Conservation (phyloP, 75 land plant genomes). For the Ceratopteris richardii region DNA sequence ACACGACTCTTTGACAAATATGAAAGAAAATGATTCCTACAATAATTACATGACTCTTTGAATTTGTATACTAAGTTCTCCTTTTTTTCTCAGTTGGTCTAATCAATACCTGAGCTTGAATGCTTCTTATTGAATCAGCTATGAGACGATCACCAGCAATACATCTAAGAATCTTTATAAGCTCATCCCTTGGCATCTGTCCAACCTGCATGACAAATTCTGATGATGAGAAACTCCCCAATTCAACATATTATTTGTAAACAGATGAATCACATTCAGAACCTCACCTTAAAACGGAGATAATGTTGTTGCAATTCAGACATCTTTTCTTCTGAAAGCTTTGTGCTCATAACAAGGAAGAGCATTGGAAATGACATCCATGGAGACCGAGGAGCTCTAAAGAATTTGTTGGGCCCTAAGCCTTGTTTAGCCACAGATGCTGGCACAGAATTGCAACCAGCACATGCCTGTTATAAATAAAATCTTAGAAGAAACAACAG, state of each 20-base stretch:
- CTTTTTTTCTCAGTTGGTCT: too few species aligned
- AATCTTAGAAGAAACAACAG: too few species aligned
- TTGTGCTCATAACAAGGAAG: conserved; percentile 23
- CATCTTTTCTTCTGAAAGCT: conserved; percentile 21
- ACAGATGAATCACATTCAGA: not conserved
- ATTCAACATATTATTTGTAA: not conserved
- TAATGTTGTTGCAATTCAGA: conserved; percentile 17
- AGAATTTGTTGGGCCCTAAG: not conserved
- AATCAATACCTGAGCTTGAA: conserved; percentile 6
- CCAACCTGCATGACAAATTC: conserved; percentile 30
- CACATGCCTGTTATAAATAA: not conserved
- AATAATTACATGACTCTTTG: too few species aligned
- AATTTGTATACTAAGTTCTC: too few species aligned
- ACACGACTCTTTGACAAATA: too few species aligned
- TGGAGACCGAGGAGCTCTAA: conserved; percentile 9
- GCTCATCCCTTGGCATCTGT: conserved; percentile 27
- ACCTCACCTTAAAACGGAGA: conserved; percentile 30
- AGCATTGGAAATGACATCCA: conserved; percentile 33
- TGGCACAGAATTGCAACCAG: not conserved
- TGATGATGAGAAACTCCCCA: not conserved
- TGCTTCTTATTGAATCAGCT: conserved; percentile 10
- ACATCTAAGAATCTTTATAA: conserved; percentile 31
- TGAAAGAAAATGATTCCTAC: too few species aligned
- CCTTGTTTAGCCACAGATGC: not conserved
- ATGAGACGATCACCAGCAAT: conserved; percentile 53